Conservation (phyloP, 768 basidiomycete genomes). For the Amanita subjunquillea region DNA sequence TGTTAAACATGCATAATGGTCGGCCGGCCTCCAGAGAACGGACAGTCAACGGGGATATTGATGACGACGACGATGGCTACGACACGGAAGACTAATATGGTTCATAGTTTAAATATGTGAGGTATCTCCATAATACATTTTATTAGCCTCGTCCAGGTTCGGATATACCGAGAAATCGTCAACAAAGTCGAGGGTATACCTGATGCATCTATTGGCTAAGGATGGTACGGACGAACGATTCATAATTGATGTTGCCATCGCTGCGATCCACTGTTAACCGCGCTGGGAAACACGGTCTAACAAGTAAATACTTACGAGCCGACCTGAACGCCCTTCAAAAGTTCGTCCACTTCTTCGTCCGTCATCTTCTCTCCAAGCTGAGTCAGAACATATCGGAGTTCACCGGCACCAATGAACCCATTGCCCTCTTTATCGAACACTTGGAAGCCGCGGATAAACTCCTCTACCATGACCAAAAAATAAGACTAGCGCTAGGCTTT, state of each 20-base stretch:
- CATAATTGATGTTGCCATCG: constrained; percentile 96
- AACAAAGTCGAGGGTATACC: constrained; percentile 1
- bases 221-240: constrained; percentile 92
- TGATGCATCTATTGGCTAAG: constrained; percentile 54
- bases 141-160: not conserved
- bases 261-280: constrained; percentile 26
- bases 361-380: constrained; percentile 98
- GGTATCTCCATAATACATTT: constrained; percentile 2
- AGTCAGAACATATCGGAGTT: constrained; percentile 88
- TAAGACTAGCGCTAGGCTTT: not conserved
- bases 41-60: constrained; percentile 9
- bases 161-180: not conserved
- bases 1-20: constrained; percentile 16
- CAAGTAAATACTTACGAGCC: constrained; percentile 51
- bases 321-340: constrained; percentile 92
- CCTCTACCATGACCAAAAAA: constrained; percentile 45
- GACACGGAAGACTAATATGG: constrained; percentile 34
- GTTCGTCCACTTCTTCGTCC: constrained; percentile 96
- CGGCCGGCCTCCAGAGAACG: constrained; percentile 7
- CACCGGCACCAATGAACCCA: constrained; percentile 85
- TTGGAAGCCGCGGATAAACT: constrained; percentile 98
- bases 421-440: constrained; percentile 97
- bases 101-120: not conserved
- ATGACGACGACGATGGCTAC: constrained; percentile 44
- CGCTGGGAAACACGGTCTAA: constrained; percentile 3